Conservation (phyloP, 441 rosid genomes). For the Gossypium gossypioides region DNA sequence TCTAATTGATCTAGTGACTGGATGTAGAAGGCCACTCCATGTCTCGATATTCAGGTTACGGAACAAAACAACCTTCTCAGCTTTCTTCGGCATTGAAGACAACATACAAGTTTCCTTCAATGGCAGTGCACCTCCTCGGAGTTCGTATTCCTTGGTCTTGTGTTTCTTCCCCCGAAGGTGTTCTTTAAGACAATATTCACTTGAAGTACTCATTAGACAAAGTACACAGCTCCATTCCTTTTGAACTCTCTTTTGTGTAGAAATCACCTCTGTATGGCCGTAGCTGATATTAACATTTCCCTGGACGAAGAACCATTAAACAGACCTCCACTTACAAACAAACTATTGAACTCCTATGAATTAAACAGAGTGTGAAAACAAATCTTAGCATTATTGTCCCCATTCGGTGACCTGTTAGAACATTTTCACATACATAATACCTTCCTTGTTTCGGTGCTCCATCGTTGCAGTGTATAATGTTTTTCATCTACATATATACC, state of each 20-base stretch:
- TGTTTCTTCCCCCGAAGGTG: conserved; percentile 27
- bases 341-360: background rate
- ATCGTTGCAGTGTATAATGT: background rate
- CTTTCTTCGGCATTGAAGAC: background rate
- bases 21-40: conserved; percentile 12
- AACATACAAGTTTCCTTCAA: background rate
- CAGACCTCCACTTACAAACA: background rate
- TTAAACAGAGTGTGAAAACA: background rate
- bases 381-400: background rate
- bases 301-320: conserved; percentile 2
- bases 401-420: background rate
- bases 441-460: background rate
- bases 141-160: conserved; percentile 15
- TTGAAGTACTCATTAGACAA: conserved; percentile 22
- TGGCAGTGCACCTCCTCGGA: conserved; percentile 4
- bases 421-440: background rate
- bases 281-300: conserved; percentile 7
- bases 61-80: background rate
- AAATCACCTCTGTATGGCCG: background rate
- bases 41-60: conserved; percentile 4
- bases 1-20: conserved; percentile 19
- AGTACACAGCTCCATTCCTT: conserved; percentile 30
- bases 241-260: conserved; percentile 16
- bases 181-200: conserved; percentile 19
- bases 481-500: background rate